A percentile compares a stretch with the other conserved stretches of the same genome.
These are phyloP conservation scores for Hordeum marinum DNA, from an alignment of 176 grass and related monocot species.

Conservation along the genomic window DNA sequence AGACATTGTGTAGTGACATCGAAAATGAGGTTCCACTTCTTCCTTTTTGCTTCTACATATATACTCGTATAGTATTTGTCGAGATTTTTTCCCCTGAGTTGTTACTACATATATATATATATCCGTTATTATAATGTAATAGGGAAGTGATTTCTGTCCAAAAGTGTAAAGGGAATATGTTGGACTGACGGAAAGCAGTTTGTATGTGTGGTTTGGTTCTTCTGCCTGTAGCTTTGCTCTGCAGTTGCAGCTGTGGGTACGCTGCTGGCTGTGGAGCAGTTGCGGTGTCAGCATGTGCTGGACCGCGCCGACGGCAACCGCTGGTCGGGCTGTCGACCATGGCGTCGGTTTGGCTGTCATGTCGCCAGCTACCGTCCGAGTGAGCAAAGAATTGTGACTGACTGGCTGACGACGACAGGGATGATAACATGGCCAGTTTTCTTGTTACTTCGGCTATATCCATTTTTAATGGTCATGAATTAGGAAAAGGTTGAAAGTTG, in stretches of 20 bases:
- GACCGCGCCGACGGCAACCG: background rate
- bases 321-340: background rate
- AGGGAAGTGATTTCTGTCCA: slow-evolving; percentile 1
- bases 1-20: slow-evolving; percentile 13
- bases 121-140: slow-evolving; percentile 7
- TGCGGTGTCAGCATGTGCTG: background rate
- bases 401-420: background rate
- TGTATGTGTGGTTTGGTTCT: background rate
- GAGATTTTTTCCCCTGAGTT: background rate
- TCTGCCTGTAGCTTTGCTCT: background rate
- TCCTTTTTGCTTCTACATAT: slow-evolving; percentile 1
- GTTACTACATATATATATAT: background rate
- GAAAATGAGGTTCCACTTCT: slow-evolving; percentile 6
- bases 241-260: background rate
- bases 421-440: background rate
- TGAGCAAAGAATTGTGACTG: background rate
- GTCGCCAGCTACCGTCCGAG: background rate
- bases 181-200: background rate
- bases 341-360: background rate
- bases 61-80: background rate
- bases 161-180: background rate
- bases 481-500: background rate
- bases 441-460: background rate
- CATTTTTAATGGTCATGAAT: background rate
- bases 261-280: background rate